Evolutionary conservation across 2,329 filamentous ascomycete genomes (phyloP), one percentile per base, ranked within the genome.

Genomic region (Talaromyces sp.): DNA sequence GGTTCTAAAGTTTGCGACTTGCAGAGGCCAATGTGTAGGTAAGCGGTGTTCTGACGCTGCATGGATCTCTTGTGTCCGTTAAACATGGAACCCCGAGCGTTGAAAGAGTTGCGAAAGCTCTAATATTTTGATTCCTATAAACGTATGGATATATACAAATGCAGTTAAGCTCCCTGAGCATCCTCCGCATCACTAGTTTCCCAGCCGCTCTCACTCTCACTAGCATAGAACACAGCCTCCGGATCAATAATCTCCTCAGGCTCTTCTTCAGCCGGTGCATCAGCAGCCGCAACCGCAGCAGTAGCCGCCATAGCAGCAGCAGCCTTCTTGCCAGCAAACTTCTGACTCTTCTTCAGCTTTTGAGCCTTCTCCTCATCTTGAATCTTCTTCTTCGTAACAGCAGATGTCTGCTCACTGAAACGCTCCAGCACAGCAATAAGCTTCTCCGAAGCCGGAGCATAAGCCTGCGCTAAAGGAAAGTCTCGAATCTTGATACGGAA

Each of bases 401-500:
- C 63, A 13, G 73, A 61, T 35, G 68, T 64, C 36, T 70, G 67
- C 3, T 22, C 45, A 2, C 64, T 36, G 3, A 58, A 50, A 27
- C 73, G 71, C 47, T 77, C 76, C 37, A 67, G 49, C 30, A 70
- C 57, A n/a, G 74, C 72, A 54, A 83, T 77, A 49, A 86, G 68
- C 61, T 77, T 77, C 53, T 81, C 77, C 47, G 86, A 61, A 9
- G 82, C 82, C 0, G 81, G 82, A 13, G 80, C 80, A 63, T 81
- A 83, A 22, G 79, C 78, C 61, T 85, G 80, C 55, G 85, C 71
- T 57, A 82, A 68, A 19, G 78, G 75, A 36, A 87, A 81, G 54
- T 87, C 83, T 14, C 80, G 77, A 13, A 87, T 77, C 60, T 79
- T 80, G 56, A 87, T 75, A 3, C 81, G 77, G 84, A 87, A 86